phyloP scores from a whole-genome alignment of 306 rosid genomes.

The Sophora flavescens region DNA sequence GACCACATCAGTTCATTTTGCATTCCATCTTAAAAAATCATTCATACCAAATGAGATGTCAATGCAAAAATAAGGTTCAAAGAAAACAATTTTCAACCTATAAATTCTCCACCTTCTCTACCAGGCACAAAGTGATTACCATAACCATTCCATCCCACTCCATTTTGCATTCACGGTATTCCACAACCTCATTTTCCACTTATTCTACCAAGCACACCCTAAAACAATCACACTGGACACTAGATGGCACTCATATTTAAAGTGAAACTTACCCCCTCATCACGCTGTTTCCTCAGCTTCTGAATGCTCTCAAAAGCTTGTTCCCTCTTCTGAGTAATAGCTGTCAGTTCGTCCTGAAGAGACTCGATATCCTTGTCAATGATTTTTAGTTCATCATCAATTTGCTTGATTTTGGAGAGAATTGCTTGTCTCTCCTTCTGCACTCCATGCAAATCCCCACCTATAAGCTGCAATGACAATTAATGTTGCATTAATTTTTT shows the following conservation, averaged over 20 bases:
- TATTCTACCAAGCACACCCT: background rate
- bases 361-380: conserved; percentile 70
- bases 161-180: background rate
- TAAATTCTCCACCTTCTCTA: background rate
- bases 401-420: conserved; percentile 83
- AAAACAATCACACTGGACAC: background rate
- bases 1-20: background rate
- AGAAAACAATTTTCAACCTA: background rate
- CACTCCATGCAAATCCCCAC: conserved; percentile 91
- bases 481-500: conserved; percentile 28
- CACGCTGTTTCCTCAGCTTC: conserved; percentile 76
- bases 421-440: conserved; percentile 83
- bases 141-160: conserved; percentile 25
- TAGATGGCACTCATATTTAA: conserved; percentile 23
- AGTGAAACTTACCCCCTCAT: conserved; percentile 73
- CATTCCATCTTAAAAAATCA: conserved; percentile 8
- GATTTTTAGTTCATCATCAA: conserved; percentile 68
- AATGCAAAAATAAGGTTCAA: conserved; percentile 18
- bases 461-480: conserved; percentile 67
- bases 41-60: conserved; percentile 26
- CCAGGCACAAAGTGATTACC: background rate
- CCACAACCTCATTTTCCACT: conserved; percentile 27
- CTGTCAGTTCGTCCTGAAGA: conserved; percentile 72
- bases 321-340: conserved; percentile 74
- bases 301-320: conserved; percentile 69